Base-by-base conservation (phyloP, 2,329 filamentous ascomycete species). In the Polychaeton citri region DNA sequence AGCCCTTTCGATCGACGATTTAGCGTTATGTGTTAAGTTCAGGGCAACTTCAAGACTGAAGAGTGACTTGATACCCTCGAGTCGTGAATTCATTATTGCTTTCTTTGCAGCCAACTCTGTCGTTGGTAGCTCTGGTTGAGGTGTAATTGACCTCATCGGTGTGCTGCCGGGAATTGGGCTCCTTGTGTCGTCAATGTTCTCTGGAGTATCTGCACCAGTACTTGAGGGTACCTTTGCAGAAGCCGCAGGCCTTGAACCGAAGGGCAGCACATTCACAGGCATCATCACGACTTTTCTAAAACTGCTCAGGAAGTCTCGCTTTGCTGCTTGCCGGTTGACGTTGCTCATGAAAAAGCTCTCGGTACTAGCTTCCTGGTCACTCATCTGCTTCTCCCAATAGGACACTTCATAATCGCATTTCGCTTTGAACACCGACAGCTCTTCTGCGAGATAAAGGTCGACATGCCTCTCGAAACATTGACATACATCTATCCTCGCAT, bases 211-310 rank as follows among this genome's bases (percentile, higher is more conserved):
- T 17, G 13, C 18, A 32, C 12, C 12, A 10, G 13, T 16, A 17
- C 12, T 32, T 26, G 43, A 43, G 9, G 41, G 38, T 8, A 26
- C 31, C 13, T 34, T 37, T 6, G 44, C 38, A 4, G 46, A 40
- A 8, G 43, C 32, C 16, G 54, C 41, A 16, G 59, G 49, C 42
- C 59, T 66, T 30, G 54, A 54, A 41, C 62, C 69, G 51, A 76
- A 83, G 2, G 85, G 83, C 3, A 96, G 66, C 6, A 86, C 88
- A 35, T 84, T 93, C 33, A 98, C 88, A 2, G 90, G 90, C 78
- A 94, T 92, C 87, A 98, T 95, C 45, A 98, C 83, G 6, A 98
- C 90, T 59, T 96, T 96, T 54, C 86, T 95, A 68, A 98, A 98
- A 0, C 87, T 94, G 32, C 79, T 90, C 42, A 98, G 57, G 50